phyloP scores from a whole-genome alignment of 176 grass and related monocot genomes.

The Triticum monococcum region DNA sequence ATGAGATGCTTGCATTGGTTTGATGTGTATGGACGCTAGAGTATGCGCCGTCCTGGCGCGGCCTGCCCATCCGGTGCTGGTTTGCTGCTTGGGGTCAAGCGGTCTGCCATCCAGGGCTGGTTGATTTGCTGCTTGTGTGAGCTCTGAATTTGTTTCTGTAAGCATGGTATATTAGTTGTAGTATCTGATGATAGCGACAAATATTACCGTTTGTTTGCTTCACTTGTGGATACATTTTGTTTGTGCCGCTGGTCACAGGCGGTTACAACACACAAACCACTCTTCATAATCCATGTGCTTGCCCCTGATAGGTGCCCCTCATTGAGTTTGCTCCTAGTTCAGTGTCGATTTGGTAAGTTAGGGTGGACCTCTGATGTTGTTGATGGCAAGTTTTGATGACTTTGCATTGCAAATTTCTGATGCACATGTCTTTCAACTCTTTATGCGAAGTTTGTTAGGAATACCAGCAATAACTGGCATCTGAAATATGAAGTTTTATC shows the following conservation, averaged over 20 bases:
- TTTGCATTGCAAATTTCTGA: neutral
- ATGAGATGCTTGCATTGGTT: slow-evolving; percentile 12
- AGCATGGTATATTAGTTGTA: neutral
- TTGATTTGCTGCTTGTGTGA: slow-evolving; percentile 6
- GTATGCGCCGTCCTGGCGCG: neutral
- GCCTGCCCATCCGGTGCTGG: neutral
- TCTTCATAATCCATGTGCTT: slow-evolving; percentile 20
- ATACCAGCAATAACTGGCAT: neutral
- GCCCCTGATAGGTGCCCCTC: slow-evolving; percentile 12
- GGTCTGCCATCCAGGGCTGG: neutral
- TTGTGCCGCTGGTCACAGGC: neutral
- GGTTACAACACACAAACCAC: neutral
- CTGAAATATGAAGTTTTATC: neutral
- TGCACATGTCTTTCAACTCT: neutral
- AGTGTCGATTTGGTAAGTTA: neutral
- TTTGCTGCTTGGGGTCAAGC: neutral
- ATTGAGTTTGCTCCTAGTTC: neutral
- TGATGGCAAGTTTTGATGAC: neutral
- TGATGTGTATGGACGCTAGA: neutral
- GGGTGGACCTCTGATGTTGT: neutral
- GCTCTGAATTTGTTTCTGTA: neutral
- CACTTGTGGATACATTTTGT: neutral
- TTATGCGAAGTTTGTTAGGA: neutral
- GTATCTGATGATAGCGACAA: slow-evolving; percentile 34
- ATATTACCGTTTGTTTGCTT: slow-evolving; percentile 10